phyloP scores from a whole-genome alignment of 2,329 filamentous ascomycete species.

The Huntiella decipiens region DNA sequence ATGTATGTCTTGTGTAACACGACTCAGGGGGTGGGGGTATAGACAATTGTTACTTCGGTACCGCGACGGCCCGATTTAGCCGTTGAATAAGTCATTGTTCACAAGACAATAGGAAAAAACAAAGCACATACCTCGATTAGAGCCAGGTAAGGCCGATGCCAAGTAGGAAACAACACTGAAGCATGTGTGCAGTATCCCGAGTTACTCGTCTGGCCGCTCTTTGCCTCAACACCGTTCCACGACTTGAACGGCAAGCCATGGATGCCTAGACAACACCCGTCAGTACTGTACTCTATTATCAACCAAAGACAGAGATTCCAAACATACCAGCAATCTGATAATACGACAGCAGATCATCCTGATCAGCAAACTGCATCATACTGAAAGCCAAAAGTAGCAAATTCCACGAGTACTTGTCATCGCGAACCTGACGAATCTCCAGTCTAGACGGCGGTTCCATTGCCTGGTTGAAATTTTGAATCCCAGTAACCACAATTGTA shows the following conservation, averaged over 20 bases:
- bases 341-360: conserved; percentile 47
- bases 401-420: conserved; percentile 50
- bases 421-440: conserved; percentile 49
- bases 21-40: neutral
- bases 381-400: conserved; percentile 58
- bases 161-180: conserved; percentile 57
- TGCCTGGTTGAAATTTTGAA: conserved; percentile 16
- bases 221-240: conserved; percentile 35
- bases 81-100: neutral
- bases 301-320: neutral
- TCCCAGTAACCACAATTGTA: conserved; percentile 6
- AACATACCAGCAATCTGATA: conserved; percentile 56
- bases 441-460: conserved; percentile 28
- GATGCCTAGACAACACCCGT: conserved; percentile 34
- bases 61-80: too few relatives aligned
- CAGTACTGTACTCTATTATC: neutral
- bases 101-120: neutral
- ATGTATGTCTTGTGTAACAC: neutral
- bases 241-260: conserved; percentile 52
- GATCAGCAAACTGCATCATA: conserved; percentile 49
- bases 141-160: conserved; percentile 66
- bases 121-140: conserved; percentile 31
- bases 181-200: conserved; percentile 62
- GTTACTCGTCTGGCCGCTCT: conserved; percentile 16
- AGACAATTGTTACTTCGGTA: too few relatives aligned